These are phyloP conservation scores for Ceratobasidium sp. DNA, from an alignment of 1,284 basidiomycete species.

Conservation along the genomic window DNA sequence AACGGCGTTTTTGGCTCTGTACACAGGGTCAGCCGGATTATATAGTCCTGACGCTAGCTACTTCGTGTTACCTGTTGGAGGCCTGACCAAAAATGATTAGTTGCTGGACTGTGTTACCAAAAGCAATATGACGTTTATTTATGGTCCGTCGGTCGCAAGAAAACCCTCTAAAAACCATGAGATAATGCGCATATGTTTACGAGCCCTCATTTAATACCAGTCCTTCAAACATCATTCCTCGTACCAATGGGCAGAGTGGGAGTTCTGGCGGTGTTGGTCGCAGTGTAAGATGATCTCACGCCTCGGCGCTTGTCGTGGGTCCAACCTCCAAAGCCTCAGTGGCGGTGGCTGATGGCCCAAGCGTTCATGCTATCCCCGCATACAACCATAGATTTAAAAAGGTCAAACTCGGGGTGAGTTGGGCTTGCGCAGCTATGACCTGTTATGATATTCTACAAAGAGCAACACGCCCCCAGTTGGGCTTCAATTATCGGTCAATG, in stretches of 20 bases:
- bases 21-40: slow-evolving; percentile 71
- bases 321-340: not conserved
- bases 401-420: not conserved
- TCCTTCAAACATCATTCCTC: no score
- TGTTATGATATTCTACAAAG: not conserved
- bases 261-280: no score
- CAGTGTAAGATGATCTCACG: not conserved
- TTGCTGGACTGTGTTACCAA: not conserved
- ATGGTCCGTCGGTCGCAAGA: no score
- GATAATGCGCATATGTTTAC: no score
- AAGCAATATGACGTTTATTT: no score
- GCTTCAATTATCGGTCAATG: not conserved
- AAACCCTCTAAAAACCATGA: no score
- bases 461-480: not conserved
- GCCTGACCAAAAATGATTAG: slow-evolving; percentile 20
- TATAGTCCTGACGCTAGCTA: slow-evolving; percentile 60
- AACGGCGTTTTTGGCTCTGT: slow-evolving; percentile 75
- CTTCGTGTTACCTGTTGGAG: slow-evolving; percentile 42
- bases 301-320: not conserved
- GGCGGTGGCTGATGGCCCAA: not conserved
- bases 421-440: not conserved
- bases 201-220: no score
- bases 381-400: not conserved
- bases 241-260: no score
- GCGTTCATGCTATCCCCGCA: not conserved